Evolutionary conservation across 257 asterid genomes (phyloP), one percentile per base, ranked within the genome.

Genomic region (Przewalskia tangutica): DNA sequence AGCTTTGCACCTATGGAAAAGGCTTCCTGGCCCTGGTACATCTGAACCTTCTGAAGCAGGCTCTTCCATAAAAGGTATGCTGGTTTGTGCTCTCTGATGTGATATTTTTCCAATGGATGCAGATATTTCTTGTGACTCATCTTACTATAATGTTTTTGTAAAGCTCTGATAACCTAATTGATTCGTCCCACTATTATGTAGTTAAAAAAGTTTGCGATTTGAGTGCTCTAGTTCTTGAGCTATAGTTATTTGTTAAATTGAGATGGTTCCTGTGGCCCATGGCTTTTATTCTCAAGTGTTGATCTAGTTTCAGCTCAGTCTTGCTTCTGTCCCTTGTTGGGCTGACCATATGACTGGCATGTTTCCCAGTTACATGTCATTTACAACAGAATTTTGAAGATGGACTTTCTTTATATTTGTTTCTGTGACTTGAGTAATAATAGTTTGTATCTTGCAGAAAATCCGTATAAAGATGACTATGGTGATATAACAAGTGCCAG

Each of bases 31-130:
- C 65, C 36, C 92, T 12, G 86, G 88, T 86, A 89, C 94, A 83
- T 90, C 91, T 17, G 99, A 92, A 90, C 97, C 97, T 68, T 95
- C 99, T 65, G 99, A 95, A 87, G 84, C 96, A 55, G 97, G 97
- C 66, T 95, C 99, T 81, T 93, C 93, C 55, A 83, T 92, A 86
- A 92, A 88, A 91, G 99, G 98, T 93, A 82, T 62, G 80, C 8
- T 77, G 17, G 36, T 50, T 14, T 13, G 80, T 75, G 82, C 63
- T 87, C 82, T 80, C 75, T 66, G 38, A 42, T 85, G 67, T 84
- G 81, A 27, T 78, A 16, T 50, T 23, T 50, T 27, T 27, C 27
- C 62, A 50, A 27, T 50, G 50, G 62, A 5, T 50, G 46, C 71
- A 79, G 60, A 23, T 75, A 13, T 50, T 23, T 66, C 51, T 38